Percentiles rank a stretch among this genome's conserved stretches.
Evolutionary conservation across 148 eudicot genomes (phyloP).

Genomic region (Nyssa sinensis): DNA sequence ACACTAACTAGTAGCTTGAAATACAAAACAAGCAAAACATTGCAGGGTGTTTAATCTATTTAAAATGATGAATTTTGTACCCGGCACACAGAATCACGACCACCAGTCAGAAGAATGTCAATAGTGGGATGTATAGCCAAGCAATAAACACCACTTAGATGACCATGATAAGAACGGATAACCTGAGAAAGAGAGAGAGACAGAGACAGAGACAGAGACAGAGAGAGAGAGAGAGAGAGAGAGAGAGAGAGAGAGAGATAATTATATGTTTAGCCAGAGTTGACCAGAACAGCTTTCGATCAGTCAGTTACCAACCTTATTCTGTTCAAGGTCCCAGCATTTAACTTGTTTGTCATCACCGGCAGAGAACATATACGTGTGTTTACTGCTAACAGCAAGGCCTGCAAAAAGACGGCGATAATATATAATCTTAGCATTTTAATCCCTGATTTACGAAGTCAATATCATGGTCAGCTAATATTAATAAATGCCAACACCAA

Average conservation of each 20-base stretch:
- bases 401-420: slow-evolving; percentile 59
- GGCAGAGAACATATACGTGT: slow-evolving; percentile 99
- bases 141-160: slow-evolving; percentile 96
- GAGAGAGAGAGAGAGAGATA: background rate
- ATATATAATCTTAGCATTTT: background rate
- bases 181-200: slow-evolving; percentile 37
- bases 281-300: background rate
- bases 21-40: background rate
- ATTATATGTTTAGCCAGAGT: background rate
- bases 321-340: slow-evolving; percentile 99
- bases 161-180: slow-evolving; percentile 96
- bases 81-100: slow-evolving; percentile 99
- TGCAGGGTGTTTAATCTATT: background rate
- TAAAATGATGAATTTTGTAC: slow-evolving; percentile 32
- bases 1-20: background rate
- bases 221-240: background rate
- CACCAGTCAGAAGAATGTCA: slow-evolving; percentile 89
- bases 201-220: background rate
- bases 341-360: slow-evolving; percentile 99
- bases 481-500: background rate
- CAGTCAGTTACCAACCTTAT: slow-evolving; percentile 52
- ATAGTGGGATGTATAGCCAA: slow-evolving; percentile 97
- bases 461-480: background rate
- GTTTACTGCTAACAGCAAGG: slow-evolving; percentile 85
- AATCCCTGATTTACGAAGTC: background rate